A percentile compares a stretch with the other conserved stretches of the same genome.
phyloP scores from a whole-genome alignment of 345 rosid species.

The Acer yangbiense region DNA sequence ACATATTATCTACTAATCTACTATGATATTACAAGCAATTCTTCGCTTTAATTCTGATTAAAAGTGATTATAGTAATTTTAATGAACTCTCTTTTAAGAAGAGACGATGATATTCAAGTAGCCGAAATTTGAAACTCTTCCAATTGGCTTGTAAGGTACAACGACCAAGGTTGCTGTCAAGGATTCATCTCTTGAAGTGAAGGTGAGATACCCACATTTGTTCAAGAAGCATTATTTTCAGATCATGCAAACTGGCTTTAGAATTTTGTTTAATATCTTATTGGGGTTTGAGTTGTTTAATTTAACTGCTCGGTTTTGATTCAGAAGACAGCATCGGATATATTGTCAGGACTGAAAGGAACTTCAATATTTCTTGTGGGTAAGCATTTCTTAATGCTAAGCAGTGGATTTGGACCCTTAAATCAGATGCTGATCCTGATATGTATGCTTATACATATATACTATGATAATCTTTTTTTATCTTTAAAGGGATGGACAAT shows the following conservation, averaged over 20 bases:
- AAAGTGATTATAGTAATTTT: too few species aligned
- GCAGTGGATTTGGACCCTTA: conserved; percentile 11
- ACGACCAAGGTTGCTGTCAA: conserved; percentile 33
- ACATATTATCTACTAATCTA: neutral
- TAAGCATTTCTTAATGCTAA: conserved; percentile 37
- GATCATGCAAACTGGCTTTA: neutral
- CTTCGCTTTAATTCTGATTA: neutral
- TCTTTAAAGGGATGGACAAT: conserved; percentile 61
- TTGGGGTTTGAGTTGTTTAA: conserved; percentile 26
- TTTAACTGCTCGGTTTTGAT: conserved; percentile 33
- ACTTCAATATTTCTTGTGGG: conserved; percentile 84
- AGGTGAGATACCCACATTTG: conserved; percentile 37
- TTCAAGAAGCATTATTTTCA: neutral
- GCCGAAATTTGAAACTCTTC: too few species aligned
- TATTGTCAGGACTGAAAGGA: conserved; percentile 65
- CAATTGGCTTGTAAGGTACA: neutral
- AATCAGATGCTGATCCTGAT: neutral
- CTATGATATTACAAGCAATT: neutral
- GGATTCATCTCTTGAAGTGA: conserved; percentile 35
- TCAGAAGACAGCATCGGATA: conserved; percentile 73
- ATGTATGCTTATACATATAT: conserved; percentile 4
- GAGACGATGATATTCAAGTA: too few species aligned
- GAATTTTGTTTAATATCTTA: neutral
- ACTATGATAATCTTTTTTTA: conserved; percentile 16
- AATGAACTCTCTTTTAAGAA: too few species aligned